Evolutionary conservation across 805 yeast genomes (phyloP).

Genomic region (Metschnikowia kofuensis): DNA sequence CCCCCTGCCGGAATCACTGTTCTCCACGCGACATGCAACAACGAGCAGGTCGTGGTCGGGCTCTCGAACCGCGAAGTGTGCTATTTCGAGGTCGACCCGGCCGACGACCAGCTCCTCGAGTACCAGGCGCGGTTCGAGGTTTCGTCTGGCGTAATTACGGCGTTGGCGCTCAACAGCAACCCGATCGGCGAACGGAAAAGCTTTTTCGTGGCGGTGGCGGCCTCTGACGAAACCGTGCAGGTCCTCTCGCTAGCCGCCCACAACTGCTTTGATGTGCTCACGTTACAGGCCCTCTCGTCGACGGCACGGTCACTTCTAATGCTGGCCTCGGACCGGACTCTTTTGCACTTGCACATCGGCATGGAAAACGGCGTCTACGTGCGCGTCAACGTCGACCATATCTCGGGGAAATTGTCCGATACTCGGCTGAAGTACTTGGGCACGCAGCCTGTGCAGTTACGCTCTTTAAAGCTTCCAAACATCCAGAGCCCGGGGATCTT

Average conservation of each 20-base stretch:
- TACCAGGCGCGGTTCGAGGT: conserved; percentile 61
- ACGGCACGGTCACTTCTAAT: conserved; percentile 28
- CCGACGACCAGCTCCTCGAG: conserved; percentile 63
- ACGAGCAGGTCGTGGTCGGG: conserved; percentile 66
- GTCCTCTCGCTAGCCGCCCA: conserved; percentile 61
- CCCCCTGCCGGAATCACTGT: conserved; percentile 78
- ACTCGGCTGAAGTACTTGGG: conserved; percentile 75
- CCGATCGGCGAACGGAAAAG: conserved; percentile 47
- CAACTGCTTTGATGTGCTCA: conserved; percentile 55
- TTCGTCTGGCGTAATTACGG: conserved; percentile 45
- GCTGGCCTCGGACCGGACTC: conserved; percentile 12
- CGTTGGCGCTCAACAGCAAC: conserved; percentile 45
- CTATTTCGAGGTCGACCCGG: conserved; percentile 74
- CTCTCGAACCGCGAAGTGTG: conserved; percentile 71
- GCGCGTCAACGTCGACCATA: conserved; percentile 52
- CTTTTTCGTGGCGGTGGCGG: conserved; percentile 64
- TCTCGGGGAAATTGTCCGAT: conserved; percentile 58
- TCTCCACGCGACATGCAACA: conserved; percentile 56
- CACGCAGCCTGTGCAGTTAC: conserved; percentile 54
- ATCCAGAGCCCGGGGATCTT: conserved; percentile 33
- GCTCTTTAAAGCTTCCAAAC: conserved; percentile 27
- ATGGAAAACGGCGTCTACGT: conserved; percentile 81
- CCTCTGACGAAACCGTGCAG: conserved; percentile 66
- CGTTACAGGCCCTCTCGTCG: conserved; percentile 66
- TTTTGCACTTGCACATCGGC: conserved; percentile 65